Percentiles rank a stretch among this genome's conserved stretches.
phyloP scores from a whole-genome alignment of 2,329 filamentous ascomycete genomes.

The Xenosphaeropsis pyriputrescens region DNA sequence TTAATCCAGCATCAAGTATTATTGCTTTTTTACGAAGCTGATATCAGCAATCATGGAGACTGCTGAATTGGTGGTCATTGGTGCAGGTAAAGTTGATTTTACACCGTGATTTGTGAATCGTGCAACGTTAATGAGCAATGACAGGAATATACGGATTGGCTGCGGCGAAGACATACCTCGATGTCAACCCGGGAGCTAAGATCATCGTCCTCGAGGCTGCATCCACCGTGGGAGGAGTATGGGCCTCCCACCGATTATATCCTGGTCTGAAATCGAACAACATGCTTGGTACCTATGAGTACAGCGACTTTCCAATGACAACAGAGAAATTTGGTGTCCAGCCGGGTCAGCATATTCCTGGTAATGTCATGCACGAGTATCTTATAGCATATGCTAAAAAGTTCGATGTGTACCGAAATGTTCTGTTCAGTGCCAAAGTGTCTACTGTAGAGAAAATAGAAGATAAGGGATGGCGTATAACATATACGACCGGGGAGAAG shows the following conservation, averaged over 20 bases:
- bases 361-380: conserved; percentile 37
- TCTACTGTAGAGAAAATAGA: conserved; percentile 25
- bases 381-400: conserved; percentile 36
- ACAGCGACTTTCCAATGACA: conserved; percentile 58
- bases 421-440: conserved; percentile 36
- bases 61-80: conserved; percentile 21
- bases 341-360: conserved; percentile 38
- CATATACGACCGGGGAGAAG: conserved; percentile 6
- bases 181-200: conserved; percentile 39
- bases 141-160: conserved; percentile 41
- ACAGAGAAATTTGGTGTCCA: conserved; percentile 32
- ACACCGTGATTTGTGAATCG: not conserved
- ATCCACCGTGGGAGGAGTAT: conserved; percentile 49
- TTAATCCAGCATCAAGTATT: too few species aligned
- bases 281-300: conserved; percentile 58
- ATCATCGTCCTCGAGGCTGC: conserved; percentile 43
- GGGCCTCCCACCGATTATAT: conserved; percentile 53
- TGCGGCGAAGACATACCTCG: conserved; percentile 44
- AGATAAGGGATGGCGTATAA: conserved; percentile 27
- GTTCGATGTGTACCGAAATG: conserved; percentile 29
- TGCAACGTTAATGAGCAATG: not conserved
- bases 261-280: conserved; percentile 62
- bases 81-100: conserved; percentile 30
- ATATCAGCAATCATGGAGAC: conserved; percentile 1
- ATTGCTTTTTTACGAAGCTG: not conserved